phyloP scores from a whole-genome alignment of 2,329 filamentous ascomycete genomes.

The Lachnellula occidentalis region DNA sequence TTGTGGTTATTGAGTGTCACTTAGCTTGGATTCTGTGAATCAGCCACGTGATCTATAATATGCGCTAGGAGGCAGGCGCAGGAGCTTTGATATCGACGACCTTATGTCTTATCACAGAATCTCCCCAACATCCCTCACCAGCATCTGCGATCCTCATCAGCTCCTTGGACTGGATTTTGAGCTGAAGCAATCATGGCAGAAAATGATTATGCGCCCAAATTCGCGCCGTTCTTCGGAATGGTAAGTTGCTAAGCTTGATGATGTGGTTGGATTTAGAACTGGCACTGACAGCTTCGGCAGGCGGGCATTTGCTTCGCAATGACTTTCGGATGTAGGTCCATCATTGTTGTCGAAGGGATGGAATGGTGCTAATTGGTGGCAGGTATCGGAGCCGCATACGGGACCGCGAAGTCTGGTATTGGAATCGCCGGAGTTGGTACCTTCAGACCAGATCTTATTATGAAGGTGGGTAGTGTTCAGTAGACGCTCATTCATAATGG shows the following conservation, averaged over 20 bases:
- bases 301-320: conserved; percentile 75
- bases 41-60: neutral
- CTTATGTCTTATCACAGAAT: neutral
- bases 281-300: conserved; percentile 39
- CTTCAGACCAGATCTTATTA: conserved; percentile 80
- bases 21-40: neutral
- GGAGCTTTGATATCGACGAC: neutral
- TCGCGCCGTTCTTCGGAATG: conserved; percentile 86
- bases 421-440: conserved; percentile 82
- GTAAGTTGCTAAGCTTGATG: conserved; percentile 44
- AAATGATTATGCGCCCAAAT: conserved; percentile 65
- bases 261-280: neutral
- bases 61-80: neutral
- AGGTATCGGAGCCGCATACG: conserved; percentile 69
- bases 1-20: neutral
- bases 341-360: conserved; percentile 18
- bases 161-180: conserved; percentile 8
- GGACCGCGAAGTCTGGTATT: conserved; percentile 83
- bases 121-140: conserved; percentile 15
- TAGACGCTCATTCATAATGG: neutral
- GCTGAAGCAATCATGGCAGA: conserved; percentile 42
- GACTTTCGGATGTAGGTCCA: conserved; percentile 70
- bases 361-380: conserved; percentile 24
- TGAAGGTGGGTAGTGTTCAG: conserved; percentile 59
- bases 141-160: conserved; percentile 6